Conservation (phyloP, 306 rosid species). For the Biancaea sappan region DNA sequence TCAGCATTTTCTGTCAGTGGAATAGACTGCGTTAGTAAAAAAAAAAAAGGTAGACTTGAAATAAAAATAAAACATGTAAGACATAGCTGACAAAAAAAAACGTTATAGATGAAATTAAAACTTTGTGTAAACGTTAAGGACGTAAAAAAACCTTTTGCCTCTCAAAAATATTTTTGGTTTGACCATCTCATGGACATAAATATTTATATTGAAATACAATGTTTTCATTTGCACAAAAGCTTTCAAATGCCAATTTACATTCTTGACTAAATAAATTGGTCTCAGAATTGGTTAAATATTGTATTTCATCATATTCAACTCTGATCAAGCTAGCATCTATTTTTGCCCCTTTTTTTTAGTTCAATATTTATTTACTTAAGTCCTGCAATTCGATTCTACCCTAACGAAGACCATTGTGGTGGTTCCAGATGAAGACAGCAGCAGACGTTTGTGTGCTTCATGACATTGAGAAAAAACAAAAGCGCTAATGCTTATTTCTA, state of each 20-base stretch:
- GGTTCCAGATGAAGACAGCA: conserved; percentile 85
- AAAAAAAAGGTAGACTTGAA: too few species aligned
- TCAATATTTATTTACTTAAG: conserved; percentile 1
- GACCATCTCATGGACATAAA: not conserved
- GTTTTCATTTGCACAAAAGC: not conserved
- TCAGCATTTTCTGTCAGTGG: too few species aligned
- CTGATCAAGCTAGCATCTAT: not conserved
- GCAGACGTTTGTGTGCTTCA: conserved; percentile 75
- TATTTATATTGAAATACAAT: not conserved
- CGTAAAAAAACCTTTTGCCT: too few species aligned
- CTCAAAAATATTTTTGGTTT: too few species aligned
- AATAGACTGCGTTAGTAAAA: too few species aligned
- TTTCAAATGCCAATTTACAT: not conserved
- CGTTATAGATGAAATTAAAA: too few species aligned
- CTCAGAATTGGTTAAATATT: conserved; percentile 9
- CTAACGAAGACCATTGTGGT: conserved; percentile 16
- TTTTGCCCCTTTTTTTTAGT: not conserved
- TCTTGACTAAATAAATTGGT: not conserved
- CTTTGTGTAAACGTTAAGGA: too few species aligned
- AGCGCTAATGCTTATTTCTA: conserved; percentile 46
- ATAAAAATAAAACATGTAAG: too few species aligned
- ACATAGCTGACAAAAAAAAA: too few species aligned
- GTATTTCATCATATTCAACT: conserved; percentile 15
- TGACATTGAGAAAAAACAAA: conserved; percentile 69
- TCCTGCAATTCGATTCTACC: conserved; percentile 27